Base-by-base conservation (phyloP, 192 early-diverging fungal genomes). In the Globomyces pollinis-pini region DNA sequence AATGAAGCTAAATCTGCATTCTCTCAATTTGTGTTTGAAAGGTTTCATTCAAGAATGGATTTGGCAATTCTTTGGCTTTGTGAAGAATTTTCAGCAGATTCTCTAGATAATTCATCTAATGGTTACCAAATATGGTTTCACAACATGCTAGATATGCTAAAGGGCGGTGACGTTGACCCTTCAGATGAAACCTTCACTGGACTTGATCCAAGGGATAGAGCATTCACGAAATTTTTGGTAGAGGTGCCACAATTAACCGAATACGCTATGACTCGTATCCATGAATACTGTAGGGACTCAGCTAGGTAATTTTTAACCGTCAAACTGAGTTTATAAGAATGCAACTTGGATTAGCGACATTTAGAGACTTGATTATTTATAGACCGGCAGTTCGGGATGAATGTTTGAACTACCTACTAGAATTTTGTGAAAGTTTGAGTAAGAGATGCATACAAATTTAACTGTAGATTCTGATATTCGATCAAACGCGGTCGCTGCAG, bases 211-310 rank as follows among this genome's bases (percentile, higher is more conserved):
- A 83, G 84, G 62, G 91, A 93, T 64, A 69, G 77, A 18, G 75
- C 74, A 0, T 76, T 92, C 50, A 82, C 88, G 0, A 79, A 82
- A 31, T 79, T 93, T 57, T 59, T 93, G 59, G 57, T 91, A 13
- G 89, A 93, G 32, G 86, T 81, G 2, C 91, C 91, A 2, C 77
- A 87, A 53, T 51, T 93, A 6, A 70, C 76, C n/a, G 64, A 62
- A 9, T 71, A 72, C 33, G 76, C 81, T 0, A 68, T 93, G 11
- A 76, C 81, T 3, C 35, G 28, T 5, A 74, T 92, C 7, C 70
- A 77, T 62, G 63, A 60, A 28, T 86, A 80, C 61, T 86, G 81
- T 50, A 84, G 88, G 52, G 83, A 88, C 23, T 3, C 20, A 26
- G 44, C 23, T 28, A 21, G 15, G 23, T 26, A 47, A 26, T 47